A percentile compares a stretch with the other conserved stretches of the same genome.
Evolutionary conservation across 2,329 filamentous ascomycete genomes (phyloP).

Genomic region (Fusarium euwallaceae): DNA sequence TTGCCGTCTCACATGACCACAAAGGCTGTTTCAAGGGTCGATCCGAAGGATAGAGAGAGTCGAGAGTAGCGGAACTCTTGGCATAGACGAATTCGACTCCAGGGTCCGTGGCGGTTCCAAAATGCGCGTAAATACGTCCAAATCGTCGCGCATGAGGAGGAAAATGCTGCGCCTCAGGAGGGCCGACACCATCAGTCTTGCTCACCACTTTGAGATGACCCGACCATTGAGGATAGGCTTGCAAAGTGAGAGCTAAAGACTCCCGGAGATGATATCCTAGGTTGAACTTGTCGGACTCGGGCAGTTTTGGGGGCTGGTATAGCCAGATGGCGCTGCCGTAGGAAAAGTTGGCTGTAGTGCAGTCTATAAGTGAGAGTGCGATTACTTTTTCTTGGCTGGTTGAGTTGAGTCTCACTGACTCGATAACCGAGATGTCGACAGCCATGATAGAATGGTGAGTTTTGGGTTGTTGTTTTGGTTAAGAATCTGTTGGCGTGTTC

Average conservation of each 20-base stretch:
- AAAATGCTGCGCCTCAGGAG: slow-evolving; percentile 21
- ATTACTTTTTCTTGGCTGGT: slow-evolving; percentile 6
- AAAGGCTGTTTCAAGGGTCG: slow-evolving; percentile 5
- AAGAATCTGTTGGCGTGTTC: neutral
- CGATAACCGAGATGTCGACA: neutral
- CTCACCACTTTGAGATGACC: slow-evolving; percentile 35
- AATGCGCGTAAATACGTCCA: slow-evolving; percentile 39
- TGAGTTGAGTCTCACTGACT: neutral
- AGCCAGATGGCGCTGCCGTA: slow-evolving; percentile 42
- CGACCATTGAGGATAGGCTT: slow-evolving; percentile 37
- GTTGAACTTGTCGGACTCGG: neutral
- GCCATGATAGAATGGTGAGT: neutral
- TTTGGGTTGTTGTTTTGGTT: neutral
- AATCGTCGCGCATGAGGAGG: slow-evolving; percentile 38
- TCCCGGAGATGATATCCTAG: slow-evolving; percentile 18
- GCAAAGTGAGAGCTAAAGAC: slow-evolving; percentile 20
- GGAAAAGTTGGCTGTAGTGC: slow-evolving; percentile 42
- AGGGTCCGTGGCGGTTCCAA: slow-evolving; percentile 26
- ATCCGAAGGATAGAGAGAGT: slow-evolving; percentile 20
- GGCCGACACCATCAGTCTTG: slow-evolving; percentile 14
- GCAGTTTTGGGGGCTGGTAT: slow-evolving; percentile 18
- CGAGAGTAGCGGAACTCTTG: slow-evolving; percentile 20
- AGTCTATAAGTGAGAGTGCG: slow-evolving; percentile 40
- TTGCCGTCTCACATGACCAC: slow-evolving; percentile 25
- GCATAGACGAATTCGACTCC: slow-evolving; percentile 39